phyloP scores from a whole-genome alignment of 768 basidiomycete species.

The Phanerochaete carnosa region DNA sequence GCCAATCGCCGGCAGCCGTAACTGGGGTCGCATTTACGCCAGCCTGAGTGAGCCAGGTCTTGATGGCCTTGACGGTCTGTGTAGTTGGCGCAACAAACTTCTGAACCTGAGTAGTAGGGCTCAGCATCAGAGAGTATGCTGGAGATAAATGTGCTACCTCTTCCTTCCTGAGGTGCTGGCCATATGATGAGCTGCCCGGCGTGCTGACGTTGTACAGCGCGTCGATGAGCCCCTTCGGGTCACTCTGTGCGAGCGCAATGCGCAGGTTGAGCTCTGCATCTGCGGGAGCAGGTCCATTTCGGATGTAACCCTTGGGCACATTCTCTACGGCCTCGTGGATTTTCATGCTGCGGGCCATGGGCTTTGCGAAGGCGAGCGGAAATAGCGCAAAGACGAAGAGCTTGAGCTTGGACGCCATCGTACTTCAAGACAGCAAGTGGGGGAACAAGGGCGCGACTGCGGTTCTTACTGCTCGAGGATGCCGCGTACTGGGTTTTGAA shows the following conservation, averaged over 20 bases:
- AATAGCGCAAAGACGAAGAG: slow-evolving; percentile 9
- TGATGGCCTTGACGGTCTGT: slow-evolving; percentile 21
- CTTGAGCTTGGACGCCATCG: slow-evolving; percentile 6
- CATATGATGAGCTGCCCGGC: slow-evolving; percentile 19
- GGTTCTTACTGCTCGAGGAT: neutral
- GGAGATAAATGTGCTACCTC: slow-evolving; percentile 17
- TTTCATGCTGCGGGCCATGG: slow-evolving; percentile 6
- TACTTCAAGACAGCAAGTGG: neutral
- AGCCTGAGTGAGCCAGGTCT: slow-evolving; percentile 24
- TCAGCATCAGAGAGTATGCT: neutral
- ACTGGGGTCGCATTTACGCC: slow-evolving; percentile 19
- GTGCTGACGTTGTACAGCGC: slow-evolving; percentile 22
- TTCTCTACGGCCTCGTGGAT: slow-evolving; percentile 14
- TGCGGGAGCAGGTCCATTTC: slow-evolving; percentile 15
- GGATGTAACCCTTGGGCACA: slow-evolving; percentile 14
- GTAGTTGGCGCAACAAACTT: slow-evolving; percentile 21
- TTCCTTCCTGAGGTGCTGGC: slow-evolving; percentile 21
- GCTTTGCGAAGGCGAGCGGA: slow-evolving; percentile 7
- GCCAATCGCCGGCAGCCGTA: slow-evolving; percentile 27
- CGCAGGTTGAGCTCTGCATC: slow-evolving; percentile 23
- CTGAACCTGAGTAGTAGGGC: slow-evolving; percentile 18
- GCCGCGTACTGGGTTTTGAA: too few relatives aligned
- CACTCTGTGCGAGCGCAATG: slow-evolving; percentile 24
- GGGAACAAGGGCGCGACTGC: neutral
- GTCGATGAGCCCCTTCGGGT: slow-evolving; percentile 24